A percentile compares a stretch with the other conserved stretches of the same genome.
Evolutionary conservation across 1,284 basidiomycete genomes (phyloP).

Genomic region (Malassezia sp.): DNA sequence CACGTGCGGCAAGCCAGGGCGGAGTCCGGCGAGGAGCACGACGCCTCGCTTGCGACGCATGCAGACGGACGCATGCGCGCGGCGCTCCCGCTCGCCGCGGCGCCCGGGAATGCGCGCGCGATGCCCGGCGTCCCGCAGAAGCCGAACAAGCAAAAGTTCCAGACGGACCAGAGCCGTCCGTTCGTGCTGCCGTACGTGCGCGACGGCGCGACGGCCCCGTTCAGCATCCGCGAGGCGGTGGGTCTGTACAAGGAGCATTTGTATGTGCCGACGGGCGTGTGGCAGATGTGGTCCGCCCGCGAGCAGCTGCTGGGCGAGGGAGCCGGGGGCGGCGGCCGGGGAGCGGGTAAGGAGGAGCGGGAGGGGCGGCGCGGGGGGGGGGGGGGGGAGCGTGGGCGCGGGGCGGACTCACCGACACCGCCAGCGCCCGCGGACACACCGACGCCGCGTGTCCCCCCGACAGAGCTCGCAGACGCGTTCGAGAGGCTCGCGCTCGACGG

Average conservation of each 20-base stretch:
- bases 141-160: constrained; percentile 95
- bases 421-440: no score
- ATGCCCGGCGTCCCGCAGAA: no score
- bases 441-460: background rate
- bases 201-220: constrained; percentile 60
- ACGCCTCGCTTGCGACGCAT: background rate
- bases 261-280: constrained; percentile 74
- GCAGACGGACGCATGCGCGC: background rate
- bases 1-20: background rate
- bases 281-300: constrained; percentile 68
- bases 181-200: constrained; percentile 81
- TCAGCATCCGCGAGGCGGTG: constrained; percentile 89
- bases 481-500: constrained; percentile 14
- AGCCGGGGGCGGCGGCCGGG: no score
- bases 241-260: constrained; percentile 78
- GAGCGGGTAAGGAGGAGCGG: no score
- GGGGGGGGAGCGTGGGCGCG: constrained; percentile 26
- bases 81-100: background rate
- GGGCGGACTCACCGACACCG: constrained; percentile 17
- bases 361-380: no score
- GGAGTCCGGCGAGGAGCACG: background rate
- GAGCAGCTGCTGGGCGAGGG: constrained; percentile 12
- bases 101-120: background rate
- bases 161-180: constrained; percentile 87
- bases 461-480: no score